phyloP scores from a whole-genome alignment of 495 filamentous ascomycete genomes.

The Xylaria scruposa region DNA sequence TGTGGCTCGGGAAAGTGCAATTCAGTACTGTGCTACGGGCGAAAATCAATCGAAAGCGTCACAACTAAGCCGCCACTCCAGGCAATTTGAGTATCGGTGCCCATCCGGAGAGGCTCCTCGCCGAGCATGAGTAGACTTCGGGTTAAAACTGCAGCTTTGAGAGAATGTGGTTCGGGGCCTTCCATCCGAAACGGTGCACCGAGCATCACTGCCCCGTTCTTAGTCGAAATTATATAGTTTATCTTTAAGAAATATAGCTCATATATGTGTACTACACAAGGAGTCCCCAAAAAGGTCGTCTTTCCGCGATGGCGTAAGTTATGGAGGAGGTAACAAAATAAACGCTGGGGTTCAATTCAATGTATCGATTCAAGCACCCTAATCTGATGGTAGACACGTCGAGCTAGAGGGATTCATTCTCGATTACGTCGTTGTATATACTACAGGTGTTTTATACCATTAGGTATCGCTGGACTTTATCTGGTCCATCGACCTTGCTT shows the following conservation, averaged over 20 bases:
- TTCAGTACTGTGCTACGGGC: neutral
- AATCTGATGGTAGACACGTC: neutral
- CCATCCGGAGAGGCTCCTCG: neutral
- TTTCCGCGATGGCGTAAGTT: neutral
- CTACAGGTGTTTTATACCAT: neutral
- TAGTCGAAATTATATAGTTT: neutral
- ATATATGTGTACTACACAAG: neutral
- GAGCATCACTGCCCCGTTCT: neutral
- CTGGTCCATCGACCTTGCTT: neutral
- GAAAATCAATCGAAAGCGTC: slow-evolving; percentile 1
- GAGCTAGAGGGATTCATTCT: neutral
- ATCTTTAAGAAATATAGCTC: neutral
- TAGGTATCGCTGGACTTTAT: neutral
- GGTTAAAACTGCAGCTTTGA: neutral
- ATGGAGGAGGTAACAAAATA: neutral
- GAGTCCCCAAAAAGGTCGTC: neutral
- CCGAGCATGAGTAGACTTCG: neutral
- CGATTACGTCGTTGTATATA: neutral
- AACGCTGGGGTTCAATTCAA: neutral
- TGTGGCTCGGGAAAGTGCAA: neutral
- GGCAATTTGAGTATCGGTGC: neutral
- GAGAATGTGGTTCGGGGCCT: neutral
- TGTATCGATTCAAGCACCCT: neutral
- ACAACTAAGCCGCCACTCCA: neutral
- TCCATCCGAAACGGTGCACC: neutral